phyloP scores from a whole-genome alignment of 2,329 filamentous ascomycete genomes.

The Clarireedia paspali region DNA sequence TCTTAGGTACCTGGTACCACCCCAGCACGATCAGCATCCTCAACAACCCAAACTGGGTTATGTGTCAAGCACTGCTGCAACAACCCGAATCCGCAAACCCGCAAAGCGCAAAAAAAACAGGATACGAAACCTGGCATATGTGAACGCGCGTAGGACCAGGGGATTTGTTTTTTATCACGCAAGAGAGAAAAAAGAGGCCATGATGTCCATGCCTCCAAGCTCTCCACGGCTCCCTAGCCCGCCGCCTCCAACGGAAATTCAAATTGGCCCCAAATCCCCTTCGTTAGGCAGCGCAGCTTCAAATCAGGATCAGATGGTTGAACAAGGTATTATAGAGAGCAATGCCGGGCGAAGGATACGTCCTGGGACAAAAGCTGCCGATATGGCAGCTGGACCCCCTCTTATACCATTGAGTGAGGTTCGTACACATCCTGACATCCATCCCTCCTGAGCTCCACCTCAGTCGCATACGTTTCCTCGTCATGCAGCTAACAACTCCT shows the following conservation, averaged over 20 bases:
- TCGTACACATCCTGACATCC: slow-evolving; percentile 24
- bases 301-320: slow-evolving; percentile 50
- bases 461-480: slow-evolving; percentile 4
- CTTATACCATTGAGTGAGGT: slow-evolving; percentile 81
- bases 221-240: slow-evolving; percentile 92
- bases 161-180: too few relatives aligned
- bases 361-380: slow-evolving; percentile 81
- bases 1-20: neutral
- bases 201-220: slow-evolving; percentile 48
- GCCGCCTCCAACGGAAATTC: slow-evolving; percentile 89
- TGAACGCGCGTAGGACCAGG: too few relatives aligned
- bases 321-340: slow-evolving; percentile 58
- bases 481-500: slow-evolving; percentile 15
- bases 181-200: slow-evolving; percentile 33
- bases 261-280: slow-evolving; percentile 75
- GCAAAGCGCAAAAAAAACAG: neutral
- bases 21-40: neutral
- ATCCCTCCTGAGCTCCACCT: neutral
- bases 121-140: too few relatives aligned
- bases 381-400: slow-evolving; percentile 90
- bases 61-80: too few relatives aligned
- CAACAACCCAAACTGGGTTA: neutral
- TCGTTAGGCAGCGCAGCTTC: slow-evolving; percentile 51
- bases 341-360: slow-evolving; percentile 79
- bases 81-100: neutral